These are phyloP conservation scores for Chaetomiaceae sp. DNA, from an alignment of 2,329 filamentous ascomycete genomes.

Conservation along the genomic window DNA sequence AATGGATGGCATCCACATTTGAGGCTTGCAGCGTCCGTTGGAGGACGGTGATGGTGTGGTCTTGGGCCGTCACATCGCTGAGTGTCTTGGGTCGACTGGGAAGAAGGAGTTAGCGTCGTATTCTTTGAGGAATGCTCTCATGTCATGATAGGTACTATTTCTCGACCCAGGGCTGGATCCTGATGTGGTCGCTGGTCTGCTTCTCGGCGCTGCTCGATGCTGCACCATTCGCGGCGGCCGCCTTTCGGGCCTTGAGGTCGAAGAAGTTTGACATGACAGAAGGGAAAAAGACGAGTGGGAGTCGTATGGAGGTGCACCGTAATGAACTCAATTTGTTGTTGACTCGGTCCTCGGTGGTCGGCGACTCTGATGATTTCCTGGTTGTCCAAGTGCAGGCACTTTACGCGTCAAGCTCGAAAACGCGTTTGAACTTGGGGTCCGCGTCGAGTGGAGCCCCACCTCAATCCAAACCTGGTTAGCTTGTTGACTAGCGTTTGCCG, in stretches of 20 bases:
- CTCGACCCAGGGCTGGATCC: slow-evolving; percentile 92
- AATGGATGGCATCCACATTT: slow-evolving; percentile 56
- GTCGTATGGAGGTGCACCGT: neutral
- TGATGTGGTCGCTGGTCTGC: slow-evolving; percentile 57
- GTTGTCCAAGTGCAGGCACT: neutral
- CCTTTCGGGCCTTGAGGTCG: slow-evolving; percentile 86
- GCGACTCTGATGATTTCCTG: too few species aligned
- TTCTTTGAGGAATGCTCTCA: neutral
- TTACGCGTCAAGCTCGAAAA: slow-evolving; percentile 2
- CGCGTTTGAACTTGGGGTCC: neutral
- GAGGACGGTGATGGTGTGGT: slow-evolving; percentile 91
- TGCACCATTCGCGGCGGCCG: slow-evolving; percentile 60
- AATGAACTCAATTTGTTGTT: too few species aligned
- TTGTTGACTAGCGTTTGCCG: too few species aligned
- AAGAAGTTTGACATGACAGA: slow-evolving; percentile 81
- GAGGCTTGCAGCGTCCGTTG: slow-evolving; percentile 90
- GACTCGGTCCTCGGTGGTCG: too few species aligned
- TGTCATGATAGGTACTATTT: slow-evolving; percentile 71
- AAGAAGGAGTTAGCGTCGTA: slow-evolving; percentile 28
- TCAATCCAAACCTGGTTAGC: too few species aligned
- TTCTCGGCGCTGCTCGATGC: slow-evolving; percentile 62
- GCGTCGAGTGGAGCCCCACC: too few species aligned
- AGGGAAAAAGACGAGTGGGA: neutral
- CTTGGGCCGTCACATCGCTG: slow-evolving; percentile 92
- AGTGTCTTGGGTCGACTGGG: slow-evolving; percentile 88